A percentile compares a stretch with the other conserved stretches of the same genome.
Evolutionary conservation across 805 yeast genomes (phyloP).

Genomic region (Teunomyces pallodes): DNA sequence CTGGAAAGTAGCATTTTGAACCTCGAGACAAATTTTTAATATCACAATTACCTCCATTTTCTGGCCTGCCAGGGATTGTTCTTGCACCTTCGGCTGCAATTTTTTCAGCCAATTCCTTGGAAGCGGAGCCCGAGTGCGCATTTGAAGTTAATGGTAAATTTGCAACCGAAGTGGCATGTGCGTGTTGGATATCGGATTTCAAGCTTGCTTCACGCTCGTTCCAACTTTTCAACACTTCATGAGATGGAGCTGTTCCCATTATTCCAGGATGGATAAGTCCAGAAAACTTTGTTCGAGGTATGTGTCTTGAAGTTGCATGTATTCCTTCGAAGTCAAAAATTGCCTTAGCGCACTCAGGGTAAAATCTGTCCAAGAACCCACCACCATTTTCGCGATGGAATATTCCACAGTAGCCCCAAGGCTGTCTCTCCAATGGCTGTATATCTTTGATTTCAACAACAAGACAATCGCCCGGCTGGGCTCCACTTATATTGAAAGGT

Average conservation of each 20-base stretch:
- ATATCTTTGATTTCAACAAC: constrained; percentile 51
- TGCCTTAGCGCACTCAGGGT: constrained; percentile 52
- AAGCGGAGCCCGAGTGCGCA: constrained; percentile 43
- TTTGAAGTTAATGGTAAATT: constrained; percentile 35
- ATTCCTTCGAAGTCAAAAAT: constrained; percentile 53
- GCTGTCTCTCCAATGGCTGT: constrained; percentile 50
- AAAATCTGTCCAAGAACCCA: constrained; percentile 47
- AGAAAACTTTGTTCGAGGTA: constrained; percentile 49
- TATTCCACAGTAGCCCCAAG: constrained; percentile 54
- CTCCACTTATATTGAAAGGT: constrained; percentile 44
- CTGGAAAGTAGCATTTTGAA: constrained; percentile 48
- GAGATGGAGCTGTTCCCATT: constrained; percentile 50
- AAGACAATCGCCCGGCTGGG: constrained; percentile 48
- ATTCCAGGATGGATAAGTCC: constrained; percentile 54
- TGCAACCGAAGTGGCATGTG: constrained; percentile 37
- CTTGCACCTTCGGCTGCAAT: constrained; percentile 47
- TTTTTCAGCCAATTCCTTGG: constrained; percentile 21
- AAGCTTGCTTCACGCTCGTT: constrained; percentile 40
- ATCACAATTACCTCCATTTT: constrained; percentile 54
- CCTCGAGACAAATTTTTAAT: constrained; percentile 51
- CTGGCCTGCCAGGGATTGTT: constrained; percentile 53
- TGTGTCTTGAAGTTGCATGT: constrained; percentile 47
- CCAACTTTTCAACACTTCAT: constrained; percentile 44
- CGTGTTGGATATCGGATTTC: constrained; percentile 30
- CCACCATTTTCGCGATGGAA: constrained; percentile 51